Evolutionary conservation across 108 stramenopile genomes (phyloP), one percentile per base, ranked within the genome.

Genomic region (Parietichytrium sp.): DNA sequence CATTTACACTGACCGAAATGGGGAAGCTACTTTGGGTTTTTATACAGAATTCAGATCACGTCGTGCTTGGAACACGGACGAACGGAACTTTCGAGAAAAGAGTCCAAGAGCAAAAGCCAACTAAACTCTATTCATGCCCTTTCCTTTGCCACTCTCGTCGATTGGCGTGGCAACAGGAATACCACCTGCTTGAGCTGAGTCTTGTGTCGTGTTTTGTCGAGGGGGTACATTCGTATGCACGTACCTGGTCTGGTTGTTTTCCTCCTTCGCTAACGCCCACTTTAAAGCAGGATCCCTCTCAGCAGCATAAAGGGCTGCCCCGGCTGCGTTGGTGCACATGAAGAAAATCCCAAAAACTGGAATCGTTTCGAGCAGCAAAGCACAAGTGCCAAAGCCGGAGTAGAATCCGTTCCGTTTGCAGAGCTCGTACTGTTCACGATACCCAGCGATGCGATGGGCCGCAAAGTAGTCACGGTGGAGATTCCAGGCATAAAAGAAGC

Each of bases 271-370:
- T n/a, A 33, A 42, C 2, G 23, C 6, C 36, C 36, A 72, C 1
- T 72, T 33, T 42, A 72, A 10, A 6, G 61, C 61, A 27, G 61
- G 61, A 33, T 72, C 61, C 6, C 61, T 33, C 61, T 72, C 61
- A 6, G 61, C 61, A 25, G 61, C 61, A 38, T 72, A 72, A n/a
- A 72, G 36, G 1, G 61, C 61, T 6, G 61, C 61, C 6, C 61
- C 61, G 20, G 61, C 61, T n/a, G 61, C 61, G 42, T 72, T 72
- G 29, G 61, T 42, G 42, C 36, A 72, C 33, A 72, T 72, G 42
- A 72, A 72, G 33, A 72, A 72, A 6, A 72, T 42, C 23, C 61
- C 61, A 45, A 72, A 72, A n/a, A n/a, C n/a, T 16, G 61, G 61
- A 12, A 72, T 72, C 1, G 61, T 72, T 42, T 72, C 61, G 38